These are phyloP conservation scores for Phytophthora tubulina DNA, from an alignment of 352 stramenopile species.

Conservation along the genomic window DNA sequence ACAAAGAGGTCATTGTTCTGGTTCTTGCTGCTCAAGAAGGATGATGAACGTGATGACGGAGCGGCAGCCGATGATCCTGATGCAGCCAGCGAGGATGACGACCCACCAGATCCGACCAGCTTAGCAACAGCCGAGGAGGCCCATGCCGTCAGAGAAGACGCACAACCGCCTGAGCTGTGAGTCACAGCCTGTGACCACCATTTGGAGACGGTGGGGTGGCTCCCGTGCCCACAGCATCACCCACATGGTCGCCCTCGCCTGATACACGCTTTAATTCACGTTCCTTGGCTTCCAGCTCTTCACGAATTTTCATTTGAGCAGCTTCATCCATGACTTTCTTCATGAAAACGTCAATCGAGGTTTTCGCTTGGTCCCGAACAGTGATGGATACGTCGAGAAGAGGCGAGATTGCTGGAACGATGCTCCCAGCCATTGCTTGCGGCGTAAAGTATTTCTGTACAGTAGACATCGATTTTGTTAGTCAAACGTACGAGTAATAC, in stretches of 20 bases:
- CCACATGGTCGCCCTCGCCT: conserved; percentile 38
- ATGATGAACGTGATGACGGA: conserved; percentile 43
- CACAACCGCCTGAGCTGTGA: conserved; percentile 54
- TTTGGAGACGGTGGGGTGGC: conserved; percentile 24
- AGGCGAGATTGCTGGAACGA: conserved; percentile 81
- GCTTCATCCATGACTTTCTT: conserved; percentile 83
- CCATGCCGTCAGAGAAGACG: conserved; percentile 79
- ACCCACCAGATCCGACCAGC: conserved; percentile 59
- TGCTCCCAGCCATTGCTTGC: conserved; percentile 70
- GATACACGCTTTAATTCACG: conserved; percentile 65
- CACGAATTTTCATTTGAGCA: conserved; percentile 81
- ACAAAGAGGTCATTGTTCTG: conserved; percentile 28
- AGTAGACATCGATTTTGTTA: conserved; percentile 2
- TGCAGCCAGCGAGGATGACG: conserved; percentile 35
- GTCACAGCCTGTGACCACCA: conserved; percentile 24
- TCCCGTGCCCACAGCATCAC: conserved; percentile 14
- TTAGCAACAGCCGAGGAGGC: conserved; percentile 74
- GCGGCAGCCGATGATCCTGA: conserved; percentile 14
- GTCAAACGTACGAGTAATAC: not conserved
- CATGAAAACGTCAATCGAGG: conserved; percentile 84
- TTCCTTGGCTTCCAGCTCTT: conserved; percentile 71
- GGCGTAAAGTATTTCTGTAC: conserved; percentile 77
- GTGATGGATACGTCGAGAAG: conserved; percentile 83
- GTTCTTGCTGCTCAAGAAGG: conserved; percentile 26
- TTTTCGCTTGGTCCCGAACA: conserved; percentile 79